Evolutionary conservation across 2,329 filamentous ascomycete genomes (phyloP), one percentile per base, ranked within the genome.

Genomic region (Aureobasidium sp.): DNA sequence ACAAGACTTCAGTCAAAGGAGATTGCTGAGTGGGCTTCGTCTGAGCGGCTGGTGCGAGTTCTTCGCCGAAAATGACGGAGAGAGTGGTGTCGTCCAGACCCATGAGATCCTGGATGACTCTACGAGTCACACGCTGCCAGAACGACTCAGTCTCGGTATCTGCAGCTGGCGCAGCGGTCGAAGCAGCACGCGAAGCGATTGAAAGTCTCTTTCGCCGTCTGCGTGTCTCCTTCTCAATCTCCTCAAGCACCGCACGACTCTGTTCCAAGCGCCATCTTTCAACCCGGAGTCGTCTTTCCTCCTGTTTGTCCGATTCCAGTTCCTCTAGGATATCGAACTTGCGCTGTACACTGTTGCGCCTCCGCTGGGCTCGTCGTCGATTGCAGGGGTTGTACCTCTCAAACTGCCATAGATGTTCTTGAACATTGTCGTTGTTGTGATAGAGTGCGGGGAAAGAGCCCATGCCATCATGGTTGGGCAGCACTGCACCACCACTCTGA

Each of bases 251-350:
- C 12, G 90, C 85, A 63, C 85, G 84, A 73, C 91, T 96, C 73
- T 99, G 92, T 70, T 97, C 93, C 70, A 95, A 76, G 62, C 92
- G 84, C 94, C 94, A 99, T 57, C 85, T 84, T 75, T 97, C 93
- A 71, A 99, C 96, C 64, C 93, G 84, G 68, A 87, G 85, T 71
- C 87, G 88, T 71, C 88, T 87, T 67, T 96, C 91, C 44, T 83
- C 79, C 66, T 77, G 76, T 9, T 91, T 87, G 44, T 86, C 82
- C 31, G 80, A 76, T 25, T 81, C 79, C 62, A 85, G 81, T 48
- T 78, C 73, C 22, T 77, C 73, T 44, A 86, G 73, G 12, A 79
- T 77, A 66, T 84, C 83, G 14, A 86, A 68, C 62, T 81, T 78
- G 63, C 79, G 76, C 70, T 85, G 83, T 6, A 86, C 77, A 68